These are phyloP conservation scores for Hygrophorus pudorinus DNA, from an alignment of 768 basidiomycete genomes.

Conservation along the genomic window DNA sequence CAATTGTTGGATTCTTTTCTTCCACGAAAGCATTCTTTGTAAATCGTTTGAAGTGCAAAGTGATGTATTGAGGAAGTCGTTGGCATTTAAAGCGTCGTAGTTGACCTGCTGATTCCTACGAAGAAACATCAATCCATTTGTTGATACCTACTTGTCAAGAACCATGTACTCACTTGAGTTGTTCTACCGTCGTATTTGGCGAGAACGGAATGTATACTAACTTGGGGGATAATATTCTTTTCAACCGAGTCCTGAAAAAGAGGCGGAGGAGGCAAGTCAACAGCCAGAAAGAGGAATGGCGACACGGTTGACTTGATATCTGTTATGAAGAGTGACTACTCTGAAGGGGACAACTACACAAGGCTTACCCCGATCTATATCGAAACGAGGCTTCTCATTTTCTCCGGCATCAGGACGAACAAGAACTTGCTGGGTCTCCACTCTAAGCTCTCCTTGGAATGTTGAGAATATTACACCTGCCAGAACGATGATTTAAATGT, in stretches of 20 bases:
- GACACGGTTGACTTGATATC: conserved; percentile 81
- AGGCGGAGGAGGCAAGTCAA: conserved; percentile 96
- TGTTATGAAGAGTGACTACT: conserved; percentile 18
- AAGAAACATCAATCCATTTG: neutral
- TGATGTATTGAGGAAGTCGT: conserved; percentile 82
- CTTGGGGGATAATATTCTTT: conserved; percentile 99
- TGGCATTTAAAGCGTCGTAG: conserved; percentile 88
- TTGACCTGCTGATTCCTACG: conserved; percentile 74
- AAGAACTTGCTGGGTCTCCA: conserved; percentile 90
- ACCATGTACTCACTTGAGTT: conserved; percentile 55
- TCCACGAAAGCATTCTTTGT: conserved; percentile 95
- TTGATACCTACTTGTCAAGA: conserved; percentile 5
- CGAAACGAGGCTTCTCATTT: conserved; percentile 81
- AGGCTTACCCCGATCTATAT: conserved; percentile 80
- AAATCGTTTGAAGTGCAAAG: conserved; percentile 93
- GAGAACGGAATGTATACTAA: conserved; percentile 80
- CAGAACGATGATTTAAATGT: conserved; percentile 11
- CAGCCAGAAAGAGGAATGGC: conserved; percentile 91
- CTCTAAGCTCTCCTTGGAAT: conserved; percentile 89
- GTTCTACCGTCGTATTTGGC: conserved; percentile 91
- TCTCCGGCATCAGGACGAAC: conserved; percentile 68
- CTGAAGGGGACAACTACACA: conserved; percentile 2
- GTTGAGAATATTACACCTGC: conserved; percentile 84
- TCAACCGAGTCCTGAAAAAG: conserved; percentile 93
- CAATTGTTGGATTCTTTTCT: conserved; percentile 98